Conservation (phyloP, 768 basidiomycete species). For the Kockovaella imperatae region DNA sequence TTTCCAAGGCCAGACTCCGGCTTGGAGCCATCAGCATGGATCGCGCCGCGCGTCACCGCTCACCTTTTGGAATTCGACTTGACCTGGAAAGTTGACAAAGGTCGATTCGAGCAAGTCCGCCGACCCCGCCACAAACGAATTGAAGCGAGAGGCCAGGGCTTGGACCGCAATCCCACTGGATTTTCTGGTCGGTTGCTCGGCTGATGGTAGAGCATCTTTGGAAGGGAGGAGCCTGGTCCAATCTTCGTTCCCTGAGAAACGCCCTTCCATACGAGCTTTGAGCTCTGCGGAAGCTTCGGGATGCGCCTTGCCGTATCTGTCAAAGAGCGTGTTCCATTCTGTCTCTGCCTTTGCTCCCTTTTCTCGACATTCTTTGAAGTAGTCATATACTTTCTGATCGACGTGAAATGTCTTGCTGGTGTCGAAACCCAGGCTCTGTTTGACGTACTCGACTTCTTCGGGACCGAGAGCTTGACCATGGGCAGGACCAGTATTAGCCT, state of each 20-base stretch:
- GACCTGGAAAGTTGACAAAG: slow-evolving; percentile 35
- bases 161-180: slow-evolving; percentile 31
- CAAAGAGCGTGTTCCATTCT: slow-evolving; percentile 31
- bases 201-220: slow-evolving; percentile 24
- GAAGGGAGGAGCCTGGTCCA: slow-evolving; percentile 27
- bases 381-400: slow-evolving; percentile 35
- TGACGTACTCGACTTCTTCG: slow-evolving; percentile 41
- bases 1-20: slow-evolving; percentile 38
- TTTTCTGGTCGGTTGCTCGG: slow-evolving; percentile 29
- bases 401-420: slow-evolving; percentile 34
- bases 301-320: slow-evolving; percentile 21
- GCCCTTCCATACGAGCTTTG: slow-evolving; percentile 21
- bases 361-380: slow-evolving; percentile 29
- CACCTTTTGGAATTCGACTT: slow-evolving; percentile 40
- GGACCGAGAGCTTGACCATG: slow-evolving; percentile 42
- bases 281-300: slow-evolving; percentile 26
- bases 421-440: slow-evolving; percentile 37
- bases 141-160: slow-evolving; percentile 27
- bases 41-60: neutral
- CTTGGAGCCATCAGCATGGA: slow-evolving; percentile 3
- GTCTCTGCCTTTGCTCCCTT: slow-evolving; percentile 27
- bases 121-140: slow-evolving; percentile 29
- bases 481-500: slow-evolving; percentile 31
- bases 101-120: slow-evolving; percentile 41
- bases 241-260: slow-evolving; percentile 26